phyloP scores from a whole-genome alignment of 176 grass and related monocot genomes.

The Carex myosuroides region DNA sequence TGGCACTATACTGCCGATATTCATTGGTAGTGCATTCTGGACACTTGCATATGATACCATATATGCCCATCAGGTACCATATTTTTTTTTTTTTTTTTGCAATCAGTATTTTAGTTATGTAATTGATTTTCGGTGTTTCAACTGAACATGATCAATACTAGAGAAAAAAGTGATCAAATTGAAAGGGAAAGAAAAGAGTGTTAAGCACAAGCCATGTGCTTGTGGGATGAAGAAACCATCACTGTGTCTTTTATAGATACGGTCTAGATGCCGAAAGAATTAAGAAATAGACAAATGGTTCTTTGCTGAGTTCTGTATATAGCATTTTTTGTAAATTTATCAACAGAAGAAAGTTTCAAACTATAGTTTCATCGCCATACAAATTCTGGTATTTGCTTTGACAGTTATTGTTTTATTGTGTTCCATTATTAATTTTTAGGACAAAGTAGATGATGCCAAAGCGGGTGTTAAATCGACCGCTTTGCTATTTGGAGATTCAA shows the following conservation, averaged over 20 bases:
- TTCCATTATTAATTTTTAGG: constrained; percentile 8
- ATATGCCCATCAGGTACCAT: constrained; percentile 48
- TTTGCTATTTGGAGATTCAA: constrained; percentile 29
- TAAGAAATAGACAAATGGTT: not conserved
- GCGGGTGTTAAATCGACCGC: constrained; percentile 43
- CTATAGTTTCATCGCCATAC: not conserved
- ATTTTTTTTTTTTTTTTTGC: not conserved
- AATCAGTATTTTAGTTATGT: not conserved
- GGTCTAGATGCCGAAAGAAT: not conserved
- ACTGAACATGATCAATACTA: not conserved
- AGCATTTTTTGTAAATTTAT: not conserved
- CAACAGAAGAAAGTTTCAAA: not conserved
- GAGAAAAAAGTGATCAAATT: not conserved
- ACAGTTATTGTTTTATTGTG: not conserved
- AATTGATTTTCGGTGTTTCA: not conserved
- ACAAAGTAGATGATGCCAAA: constrained; percentile 41
- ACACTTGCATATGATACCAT: constrained; percentile 50
- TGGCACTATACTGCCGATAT: constrained; percentile 30
- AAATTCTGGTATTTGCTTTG: not conserved
- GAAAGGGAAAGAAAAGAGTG: not conserved
- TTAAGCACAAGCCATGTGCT: not conserved
- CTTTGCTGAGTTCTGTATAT: not conserved
- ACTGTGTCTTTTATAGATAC: not conserved
- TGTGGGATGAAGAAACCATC: not conserved
- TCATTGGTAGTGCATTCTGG: constrained; percentile 37